Percentiles rank a stretch among this genome's conserved stretches.
Evolutionary conservation across 495 filamentous ascomycete genomes (phyloP).

Genomic region (Evansstolkia leycettana): DNA sequence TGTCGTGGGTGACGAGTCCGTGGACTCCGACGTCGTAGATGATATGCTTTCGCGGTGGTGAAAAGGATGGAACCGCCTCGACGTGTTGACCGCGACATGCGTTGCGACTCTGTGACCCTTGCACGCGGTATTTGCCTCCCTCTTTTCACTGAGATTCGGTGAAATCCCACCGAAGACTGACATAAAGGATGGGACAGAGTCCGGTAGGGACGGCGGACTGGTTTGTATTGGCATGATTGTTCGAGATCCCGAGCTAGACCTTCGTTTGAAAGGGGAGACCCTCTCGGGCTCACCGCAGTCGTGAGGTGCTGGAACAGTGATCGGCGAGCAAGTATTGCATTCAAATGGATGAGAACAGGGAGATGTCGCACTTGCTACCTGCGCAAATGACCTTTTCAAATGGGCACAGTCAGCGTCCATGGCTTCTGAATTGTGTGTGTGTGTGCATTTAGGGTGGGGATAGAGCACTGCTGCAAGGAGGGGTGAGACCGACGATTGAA

Average conservation of each 20-base stretch:
- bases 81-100: conserved; percentile 21
- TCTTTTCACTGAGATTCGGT: conserved; percentile 14
- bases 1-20: conserved; percentile 89
- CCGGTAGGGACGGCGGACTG: conserved; percentile 34
- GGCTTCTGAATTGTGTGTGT: background rate
- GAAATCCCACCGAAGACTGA: conserved; percentile 44
- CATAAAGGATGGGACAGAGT: conserved; percentile 63
- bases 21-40: conserved; percentile 71
- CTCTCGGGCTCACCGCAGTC: conserved; percentile 13
- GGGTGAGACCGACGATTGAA: conserved; percentile 13
- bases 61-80: conserved; percentile 19
- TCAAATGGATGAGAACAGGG: conserved; percentile 12
- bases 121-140: conserved; percentile 14
- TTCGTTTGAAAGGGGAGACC: conserved; percentile 17
- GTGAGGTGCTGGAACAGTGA: conserved; percentile 8
- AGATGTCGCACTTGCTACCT: conserved; percentile 27
- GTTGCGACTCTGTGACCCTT: conserved; percentile 2
- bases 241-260: conserved; percentile 9
- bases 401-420: conserved; percentile 22
- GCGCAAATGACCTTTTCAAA: conserved; percentile 32
- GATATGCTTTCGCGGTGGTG: conserved; percentile 40
- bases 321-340: conserved; percentile 10
- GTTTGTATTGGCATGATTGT: conserved; percentile 36
- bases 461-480: conserved; percentile 15
- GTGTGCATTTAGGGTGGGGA: conserved; percentile 1